These are phyloP conservation scores for Lycium ferocissimum DNA, from an alignment of 257 asterid species.

Conservation along the genomic window DNA sequence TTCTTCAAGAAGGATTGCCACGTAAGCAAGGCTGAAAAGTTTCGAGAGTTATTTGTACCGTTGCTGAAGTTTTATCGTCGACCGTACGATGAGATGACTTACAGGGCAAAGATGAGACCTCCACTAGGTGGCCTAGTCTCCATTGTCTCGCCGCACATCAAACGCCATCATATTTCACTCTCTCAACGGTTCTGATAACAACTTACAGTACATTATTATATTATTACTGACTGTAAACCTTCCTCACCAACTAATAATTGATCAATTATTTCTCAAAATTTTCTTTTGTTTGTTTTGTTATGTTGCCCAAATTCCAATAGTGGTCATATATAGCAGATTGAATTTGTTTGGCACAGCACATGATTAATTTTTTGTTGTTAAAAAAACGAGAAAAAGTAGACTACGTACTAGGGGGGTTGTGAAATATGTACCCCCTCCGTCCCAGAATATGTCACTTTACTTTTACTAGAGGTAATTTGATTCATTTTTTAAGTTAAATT, in stretches of 20 bases:
- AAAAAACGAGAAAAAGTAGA: no score
- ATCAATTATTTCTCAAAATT: not conserved
- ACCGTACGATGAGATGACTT: constrained; percentile 89
- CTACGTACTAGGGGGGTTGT: no score
- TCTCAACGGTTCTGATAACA: constrained; percentile 78
- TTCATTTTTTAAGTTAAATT: no score
- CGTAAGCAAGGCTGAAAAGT: constrained; percentile 46
- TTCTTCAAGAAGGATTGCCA: constrained; percentile 67
- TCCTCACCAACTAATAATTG: not conserved
- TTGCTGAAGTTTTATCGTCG: constrained; percentile 70
- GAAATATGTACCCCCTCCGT: no score
- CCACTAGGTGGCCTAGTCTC: constrained; percentile 87
- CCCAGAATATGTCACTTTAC: no score
- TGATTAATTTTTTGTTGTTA: no score
- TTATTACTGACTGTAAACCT: no score
- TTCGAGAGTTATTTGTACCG: constrained; percentile 60
- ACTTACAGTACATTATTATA: not conserved
- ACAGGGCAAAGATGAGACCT: constrained; percentile 85
- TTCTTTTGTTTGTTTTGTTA: no score
- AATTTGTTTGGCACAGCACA: not conserved
- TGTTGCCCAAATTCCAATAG: not conserved
- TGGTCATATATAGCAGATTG: not conserved
- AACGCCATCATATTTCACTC: constrained; percentile 67
- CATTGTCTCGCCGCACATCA: constrained; percentile 71
- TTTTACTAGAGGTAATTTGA: no score